These are phyloP conservation scores for Alternaria infectoria DNA, from an alignment of 2,329 filamentous ascomycete species.

Conservation along the genomic window DNA sequence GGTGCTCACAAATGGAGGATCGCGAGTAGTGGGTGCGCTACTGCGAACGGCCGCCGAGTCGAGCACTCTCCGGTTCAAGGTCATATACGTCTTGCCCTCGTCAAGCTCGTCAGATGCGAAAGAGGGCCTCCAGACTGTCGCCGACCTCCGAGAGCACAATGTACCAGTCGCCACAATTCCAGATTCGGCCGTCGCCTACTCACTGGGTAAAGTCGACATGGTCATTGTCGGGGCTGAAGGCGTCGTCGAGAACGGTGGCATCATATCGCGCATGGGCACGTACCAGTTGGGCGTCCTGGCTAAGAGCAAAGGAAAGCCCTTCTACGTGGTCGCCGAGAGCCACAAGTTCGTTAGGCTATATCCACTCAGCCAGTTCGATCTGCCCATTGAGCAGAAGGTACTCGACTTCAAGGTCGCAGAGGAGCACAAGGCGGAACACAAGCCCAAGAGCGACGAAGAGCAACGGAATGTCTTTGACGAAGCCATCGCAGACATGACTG, in stretches of 20 bases:
- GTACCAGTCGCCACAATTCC: conserved; percentile 84
- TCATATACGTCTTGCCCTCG: conserved; percentile 69
- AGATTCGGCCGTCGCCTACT: conserved; percentile 77
- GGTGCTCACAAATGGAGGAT: conserved; percentile 90
- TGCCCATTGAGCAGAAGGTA: conserved; percentile 79
- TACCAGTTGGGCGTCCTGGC: conserved; percentile 87
- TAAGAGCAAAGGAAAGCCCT: conserved; percentile 72
- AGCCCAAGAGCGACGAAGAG: conserved; percentile 12
- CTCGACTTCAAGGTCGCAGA: conserved; percentile 72
- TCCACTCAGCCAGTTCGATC: conserved; percentile 79
- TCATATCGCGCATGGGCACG: conserved; percentile 85
- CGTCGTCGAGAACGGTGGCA: conserved; percentile 90
- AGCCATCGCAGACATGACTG: conserved; percentile 38
- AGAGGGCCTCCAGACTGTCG: conserved; percentile 75
- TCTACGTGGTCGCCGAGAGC: conserved; percentile 92
- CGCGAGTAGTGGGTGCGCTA: conserved; percentile 79
- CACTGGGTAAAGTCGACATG: conserved; percentile 75
- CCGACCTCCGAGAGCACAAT: conserved; percentile 71
- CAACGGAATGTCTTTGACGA: conserved; percentile 55
- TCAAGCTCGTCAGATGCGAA: conserved; percentile 42
- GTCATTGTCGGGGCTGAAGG: conserved; percentile 76
- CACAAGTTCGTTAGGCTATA: conserved; percentile 96
- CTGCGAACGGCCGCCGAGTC: conserved; percentile 75
- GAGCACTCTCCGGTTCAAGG: conserved; percentile 73
- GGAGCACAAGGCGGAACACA: conserved; percentile 23